These are phyloP conservation scores for Microsporum canis DNA, from an alignment of 2,329 filamentous ascomycete species.

Conservation along the genomic window DNA sequence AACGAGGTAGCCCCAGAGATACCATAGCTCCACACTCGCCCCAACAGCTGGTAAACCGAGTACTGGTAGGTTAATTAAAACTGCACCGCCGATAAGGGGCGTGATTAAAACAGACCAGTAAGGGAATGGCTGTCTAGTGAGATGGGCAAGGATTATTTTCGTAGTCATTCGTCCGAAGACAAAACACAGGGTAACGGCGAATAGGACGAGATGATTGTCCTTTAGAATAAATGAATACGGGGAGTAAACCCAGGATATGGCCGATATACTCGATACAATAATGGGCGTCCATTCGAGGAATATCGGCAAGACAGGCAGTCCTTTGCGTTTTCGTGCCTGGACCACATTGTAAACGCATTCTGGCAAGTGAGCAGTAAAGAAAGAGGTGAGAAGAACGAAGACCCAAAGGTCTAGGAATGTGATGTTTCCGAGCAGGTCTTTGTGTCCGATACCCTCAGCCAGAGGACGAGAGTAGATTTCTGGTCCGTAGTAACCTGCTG, in stretches of 20 bases:
- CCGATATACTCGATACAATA: constrained; percentile 62
- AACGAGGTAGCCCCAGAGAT: constrained; percentile 72
- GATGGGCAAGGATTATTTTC: constrained; percentile 94
- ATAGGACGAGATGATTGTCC: constrained; percentile 81
- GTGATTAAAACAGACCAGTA: constrained; percentile 90
- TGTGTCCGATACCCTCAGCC: constrained; percentile 54
- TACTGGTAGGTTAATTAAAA: constrained; percentile 70
- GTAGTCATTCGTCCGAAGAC: constrained; percentile 98
- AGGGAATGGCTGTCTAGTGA: constrained; percentile 87
- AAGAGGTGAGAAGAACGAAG: constrained; percentile 52
- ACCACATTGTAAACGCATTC: constrained; percentile 83
- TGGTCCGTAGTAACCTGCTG: constrained; percentile 79
- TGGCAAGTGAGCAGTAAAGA: constrained; percentile 66
- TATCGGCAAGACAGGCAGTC: constrained; percentile 65
- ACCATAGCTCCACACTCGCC: constrained; percentile 58
- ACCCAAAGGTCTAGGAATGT: constrained; percentile 87
- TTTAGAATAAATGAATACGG: constrained; percentile 70
- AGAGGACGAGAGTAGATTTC: constrained; percentile 74
- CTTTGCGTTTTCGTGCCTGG: constrained; percentile 58
- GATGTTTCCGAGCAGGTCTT: constrained; percentile 53
- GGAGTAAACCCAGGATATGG: constrained; percentile 76
- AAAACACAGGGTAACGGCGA: constrained; percentile 89
- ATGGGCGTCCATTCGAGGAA: constrained; percentile 94
- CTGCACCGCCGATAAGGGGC: constrained; percentile 73
- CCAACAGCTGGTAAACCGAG: constrained; percentile 59